A percentile compares a stretch with the other conserved stretches of the same genome.
Evolutionary conservation across 345 rosid species (phyloP).

Genomic region (Gynandropsis gynandra): DNA sequence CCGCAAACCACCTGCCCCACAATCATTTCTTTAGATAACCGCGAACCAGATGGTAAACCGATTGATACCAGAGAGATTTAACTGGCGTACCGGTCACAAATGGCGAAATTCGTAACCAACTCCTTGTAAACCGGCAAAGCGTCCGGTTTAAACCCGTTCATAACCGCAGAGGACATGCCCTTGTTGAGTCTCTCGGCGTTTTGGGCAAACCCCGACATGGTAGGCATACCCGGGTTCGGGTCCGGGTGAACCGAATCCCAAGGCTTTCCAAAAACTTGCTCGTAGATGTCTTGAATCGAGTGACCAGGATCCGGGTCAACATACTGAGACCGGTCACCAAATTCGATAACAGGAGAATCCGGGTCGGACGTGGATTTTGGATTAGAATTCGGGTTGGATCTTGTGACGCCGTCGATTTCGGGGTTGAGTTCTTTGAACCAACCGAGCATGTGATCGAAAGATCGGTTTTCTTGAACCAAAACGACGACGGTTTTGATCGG

Average conservation of each 20-base stretch:
- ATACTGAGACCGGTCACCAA: constrained; percentile 42
- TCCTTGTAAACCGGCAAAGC: constrained; percentile 38
- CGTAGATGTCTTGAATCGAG: constrained; percentile 78
- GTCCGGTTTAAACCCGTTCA: constrained; percentile 63
- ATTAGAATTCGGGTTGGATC: constrained; percentile 52
- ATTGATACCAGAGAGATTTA: too few relatives aligned
- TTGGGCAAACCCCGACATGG: constrained; percentile 46
- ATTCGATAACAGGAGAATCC: constrained; percentile 37
- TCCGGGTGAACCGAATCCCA: constrained; percentile 43
- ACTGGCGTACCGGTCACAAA: constrained; percentile 52
- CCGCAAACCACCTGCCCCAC: constrained; percentile 44
- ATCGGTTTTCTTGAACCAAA: constrained; percentile 83
- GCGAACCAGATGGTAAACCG: too few relatives aligned
- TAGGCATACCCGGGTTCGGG: constrained; percentile 31
- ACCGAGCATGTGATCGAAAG: constrained; percentile 86
- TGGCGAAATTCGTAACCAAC: constrained; percentile 45
- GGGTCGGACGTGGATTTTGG: constrained; percentile 48
- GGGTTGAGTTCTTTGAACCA: constrained; percentile 74
- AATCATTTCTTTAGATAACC: too few relatives aligned
- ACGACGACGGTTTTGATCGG: constrained; percentile 86
- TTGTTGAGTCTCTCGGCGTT: constrained; percentile 39
- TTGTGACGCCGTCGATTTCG: constrained; percentile 67
- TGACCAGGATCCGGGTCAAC: constrained; percentile 85
- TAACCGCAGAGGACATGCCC: constrained; percentile 55
- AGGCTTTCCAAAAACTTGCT: constrained; percentile 72